Base-by-base conservation (phyloP, 352 stramenopile genomes). In the Phytopythium delawarense region DNA sequence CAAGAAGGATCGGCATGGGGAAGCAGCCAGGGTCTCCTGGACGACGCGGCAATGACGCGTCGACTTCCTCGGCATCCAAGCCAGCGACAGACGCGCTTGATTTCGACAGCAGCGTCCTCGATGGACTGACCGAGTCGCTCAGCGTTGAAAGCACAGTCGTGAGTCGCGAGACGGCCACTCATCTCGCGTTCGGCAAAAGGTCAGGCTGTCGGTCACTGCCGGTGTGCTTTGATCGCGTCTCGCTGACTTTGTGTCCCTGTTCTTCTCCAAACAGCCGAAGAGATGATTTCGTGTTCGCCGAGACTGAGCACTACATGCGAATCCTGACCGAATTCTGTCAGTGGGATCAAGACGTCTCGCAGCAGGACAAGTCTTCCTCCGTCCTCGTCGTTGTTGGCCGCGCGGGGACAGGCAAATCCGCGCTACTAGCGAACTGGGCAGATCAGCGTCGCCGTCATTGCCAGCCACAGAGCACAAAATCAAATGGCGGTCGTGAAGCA, bases 341-440 rank as follows among this genome's bases (percentile, higher is more conserved):
- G 60, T 76, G 70, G 67, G 66, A 72, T 39, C 62, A 57, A 34
- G 63, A 78, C 23, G 39, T 58, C 16, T 32, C 28, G 34, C 51
- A 64, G 15, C 52, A 45, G 12, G n/a, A 59, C n/a, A 48, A 35
- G 32, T 84, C 78, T 2, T 20, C 51, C 16, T 70, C 81, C 40
- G 48, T 92, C 11, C 59, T 92, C 7, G 83, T 84, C 0, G 78
- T 92, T 7, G 69, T 92, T 49, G 78, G 81, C 11, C 70, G 81
- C 23, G 70, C 85, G 8, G 86, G 81, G 3, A 75, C 76, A n/a
- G 84, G 86, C 23, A 94, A 94, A 60, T 91, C 86, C 7, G 72
- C 86, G n/a, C 60, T 94, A 39, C 70, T 94, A 2, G 76, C 83
- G 0, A 84, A 94, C 58, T 93, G 84, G 82, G 84, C 81, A 0